A percentile compares a stretch with the other conserved stretches of the same genome.
Conservation (phyloP, 2,329 filamentous ascomycete species). For the Waltergamsia citrina region DNA sequence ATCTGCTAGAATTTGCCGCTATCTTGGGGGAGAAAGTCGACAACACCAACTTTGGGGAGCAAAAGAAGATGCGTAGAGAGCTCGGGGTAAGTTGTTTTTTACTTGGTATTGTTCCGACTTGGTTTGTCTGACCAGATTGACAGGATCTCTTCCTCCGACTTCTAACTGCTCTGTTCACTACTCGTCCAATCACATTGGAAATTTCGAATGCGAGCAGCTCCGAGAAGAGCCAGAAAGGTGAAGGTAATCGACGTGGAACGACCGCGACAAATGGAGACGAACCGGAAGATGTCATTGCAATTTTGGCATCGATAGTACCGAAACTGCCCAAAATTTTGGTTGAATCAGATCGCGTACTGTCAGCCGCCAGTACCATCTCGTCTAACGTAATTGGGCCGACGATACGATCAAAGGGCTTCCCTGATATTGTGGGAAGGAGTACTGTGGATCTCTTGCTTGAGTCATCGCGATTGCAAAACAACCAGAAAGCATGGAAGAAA, state of each 20-base stretch:
- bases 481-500: slow-evolving; percentile 86
- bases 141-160: slow-evolving; percentile 87
- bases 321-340: slow-evolving; percentile 75
- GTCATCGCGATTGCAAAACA: slow-evolving; percentile 66
- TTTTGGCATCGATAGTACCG: slow-evolving; percentile 70
- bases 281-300: slow-evolving; percentile 68
- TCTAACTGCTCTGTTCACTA: slow-evolving; percentile 89
- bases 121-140: slow-evolving; percentile 1
- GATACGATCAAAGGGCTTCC: slow-evolving; percentile 77
- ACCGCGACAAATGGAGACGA: slow-evolving; percentile 30
- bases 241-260: slow-evolving; percentile 25
- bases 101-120: not conserved
- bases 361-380: slow-evolving; percentile 72
- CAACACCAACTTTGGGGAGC: slow-evolving; percentile 95
- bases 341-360: slow-evolving; percentile 73
- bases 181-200: slow-evolving; percentile 64
- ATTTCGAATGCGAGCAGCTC: slow-evolving; percentile 22
- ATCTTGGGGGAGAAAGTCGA: slow-evolving; percentile 92
- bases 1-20: slow-evolving; percentile 78
- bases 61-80: slow-evolving; percentile 83
- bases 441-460: slow-evolving; percentile 67
- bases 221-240: slow-evolving; percentile 26
- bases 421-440: slow-evolving; percentile 67
- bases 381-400: slow-evolving; percentile 73
- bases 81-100: slow-evolving; percentile 55